These are phyloP conservation scores for Gastrodia elata DNA, from an alignment of 106 monocot genomes.

Conservation along the genomic window DNA sequence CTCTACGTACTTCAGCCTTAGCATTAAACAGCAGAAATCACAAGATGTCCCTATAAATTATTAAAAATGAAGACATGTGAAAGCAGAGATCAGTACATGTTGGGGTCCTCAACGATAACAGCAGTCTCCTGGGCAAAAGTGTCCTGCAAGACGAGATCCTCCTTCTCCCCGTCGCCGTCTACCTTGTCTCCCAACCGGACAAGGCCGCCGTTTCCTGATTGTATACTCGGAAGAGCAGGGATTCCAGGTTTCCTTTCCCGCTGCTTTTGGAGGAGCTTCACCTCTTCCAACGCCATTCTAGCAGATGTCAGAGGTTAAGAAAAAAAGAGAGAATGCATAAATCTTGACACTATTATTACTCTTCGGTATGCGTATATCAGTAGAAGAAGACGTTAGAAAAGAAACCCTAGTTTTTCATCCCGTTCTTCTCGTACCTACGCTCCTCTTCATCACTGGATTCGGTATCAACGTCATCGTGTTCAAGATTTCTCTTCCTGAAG, in stretches of 20 bases:
- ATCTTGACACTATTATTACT: too few relatives aligned
- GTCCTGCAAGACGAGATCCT: conserved; percentile 81
- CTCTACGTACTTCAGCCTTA: conserved; percentile 87
- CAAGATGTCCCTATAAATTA: background rate
- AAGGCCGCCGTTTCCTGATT: conserved; percentile 4
- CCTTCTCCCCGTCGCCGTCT: conserved; percentile 57
- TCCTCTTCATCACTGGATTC: conserved; percentile 23
- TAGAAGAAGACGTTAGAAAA: background rate
- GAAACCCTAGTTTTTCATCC: background rate
- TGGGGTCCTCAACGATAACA: conserved; percentile 90
- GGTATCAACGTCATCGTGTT: background rate
- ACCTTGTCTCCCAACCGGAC: conserved; percentile 15
- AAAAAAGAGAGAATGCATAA: background rate
- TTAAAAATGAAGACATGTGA: background rate
- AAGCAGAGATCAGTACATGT: conserved; percentile 43
- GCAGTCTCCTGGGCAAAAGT: conserved; percentile 98
- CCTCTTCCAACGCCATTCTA: conserved; percentile 78
- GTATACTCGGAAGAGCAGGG: conserved; percentile 27
- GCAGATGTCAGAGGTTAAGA: background rate
- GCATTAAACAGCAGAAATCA: background rate
- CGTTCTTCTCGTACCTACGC: conserved; percentile 3
- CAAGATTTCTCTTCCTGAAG: conserved; percentile 15
- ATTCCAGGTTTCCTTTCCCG: conserved; percentile 80
- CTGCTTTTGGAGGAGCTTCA: conserved; percentile 87
- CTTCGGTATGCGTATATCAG: background rate